These are phyloP conservation scores for Lepidium sativum DNA, from an alignment of 345 rosid species.

Conservation along the genomic window DNA sequence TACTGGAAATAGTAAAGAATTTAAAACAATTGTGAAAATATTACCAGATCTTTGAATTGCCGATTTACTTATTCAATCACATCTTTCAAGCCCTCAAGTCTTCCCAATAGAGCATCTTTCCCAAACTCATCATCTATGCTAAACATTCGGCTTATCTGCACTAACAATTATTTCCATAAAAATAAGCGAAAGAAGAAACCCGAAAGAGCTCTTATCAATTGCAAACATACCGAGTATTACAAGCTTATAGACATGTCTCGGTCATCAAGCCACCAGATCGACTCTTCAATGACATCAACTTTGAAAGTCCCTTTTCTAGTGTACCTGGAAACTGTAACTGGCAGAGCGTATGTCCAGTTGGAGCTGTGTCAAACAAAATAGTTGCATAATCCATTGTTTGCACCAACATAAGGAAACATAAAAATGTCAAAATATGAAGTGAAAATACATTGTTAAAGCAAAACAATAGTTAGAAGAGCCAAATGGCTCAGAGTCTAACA, in stretches of 20 bases:
- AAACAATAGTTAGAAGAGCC: background rate
- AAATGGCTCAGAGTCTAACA: background rate
- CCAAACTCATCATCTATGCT: conserved; percentile 90
- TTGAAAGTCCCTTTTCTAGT: conserved; percentile 86
- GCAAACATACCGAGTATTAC: background rate
- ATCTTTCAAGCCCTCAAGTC: conserved; percentile 97
- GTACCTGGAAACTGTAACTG: conserved; percentile 91
- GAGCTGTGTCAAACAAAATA: conserved; percentile 96
- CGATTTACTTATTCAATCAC: conserved; percentile 93
- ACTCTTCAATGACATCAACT: conserved; percentile 83
- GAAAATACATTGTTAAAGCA: background rate
- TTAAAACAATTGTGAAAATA: background rate
- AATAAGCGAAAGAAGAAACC: background rate
- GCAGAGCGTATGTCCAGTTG: conserved; percentile 96
- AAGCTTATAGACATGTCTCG: conserved; percentile 53
- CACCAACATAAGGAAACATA: conserved; percentile 57
- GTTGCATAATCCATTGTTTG: conserved; percentile 97
- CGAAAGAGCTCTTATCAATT: background rate
- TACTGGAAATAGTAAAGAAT: background rate
- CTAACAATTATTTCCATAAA: conserved; percentile 8
- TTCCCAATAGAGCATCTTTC: conserved; percentile 94
- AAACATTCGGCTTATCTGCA: conserved; percentile 79
- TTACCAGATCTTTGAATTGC: conserved; percentile 96
- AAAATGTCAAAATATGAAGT: background rate
- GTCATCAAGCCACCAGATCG: conserved; percentile 86